Base-by-base conservation (phyloP, 495 filamentous ascomycete species). In the Rhizodiscina lignyota region DNA sequence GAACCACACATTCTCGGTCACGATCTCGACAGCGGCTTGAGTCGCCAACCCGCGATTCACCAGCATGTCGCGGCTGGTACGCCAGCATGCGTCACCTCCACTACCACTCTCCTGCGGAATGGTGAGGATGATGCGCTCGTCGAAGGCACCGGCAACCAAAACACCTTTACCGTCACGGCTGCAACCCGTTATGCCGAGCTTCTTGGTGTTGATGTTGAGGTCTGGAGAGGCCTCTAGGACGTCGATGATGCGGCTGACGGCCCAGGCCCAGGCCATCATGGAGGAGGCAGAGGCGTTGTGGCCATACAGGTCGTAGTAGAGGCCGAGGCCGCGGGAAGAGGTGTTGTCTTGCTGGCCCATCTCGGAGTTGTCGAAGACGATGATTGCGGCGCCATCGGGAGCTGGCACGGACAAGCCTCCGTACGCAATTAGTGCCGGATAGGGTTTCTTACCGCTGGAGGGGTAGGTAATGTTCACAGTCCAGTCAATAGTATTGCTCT, bases 151-250 rank as follows among this genome's bases (percentile, higher is more conserved):
- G 2, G 61, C 60, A 8, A 66, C 50, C n/a, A 66, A 33, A 10
- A 63, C 63, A 16, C 63, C 64, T 42, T 68, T 68, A 4, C 64
- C 63, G 41, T 68, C 62, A 31, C 63, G 50, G 18, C 62, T 63
- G 41, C 64, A 68, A 11, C 63, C 63, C 13, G 63, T 66, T 2
- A 68, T 60, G 22, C 48, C 61, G 11, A 66, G 23, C 1, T 45
- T 40, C 15, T 44, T 42, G 15, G 53, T 34, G 39, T 67, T 49
- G 41, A 67, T 63, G 10, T 51, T 53, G 5, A 54, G 45, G 21
- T 42, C 44, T 4, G 58, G 36, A 1, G 49, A 46, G 8, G 50
- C 40, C 40, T 65, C 63, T 11, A 67, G 42, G 17, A 48, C 59
- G 30, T 68, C 63, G 36, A 68, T 45, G 37, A 68, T 52, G 28